Evolutionary conservation across 352 stramenopile species (phyloP).

Genomic region (Phytophthora foliorum): DNA sequence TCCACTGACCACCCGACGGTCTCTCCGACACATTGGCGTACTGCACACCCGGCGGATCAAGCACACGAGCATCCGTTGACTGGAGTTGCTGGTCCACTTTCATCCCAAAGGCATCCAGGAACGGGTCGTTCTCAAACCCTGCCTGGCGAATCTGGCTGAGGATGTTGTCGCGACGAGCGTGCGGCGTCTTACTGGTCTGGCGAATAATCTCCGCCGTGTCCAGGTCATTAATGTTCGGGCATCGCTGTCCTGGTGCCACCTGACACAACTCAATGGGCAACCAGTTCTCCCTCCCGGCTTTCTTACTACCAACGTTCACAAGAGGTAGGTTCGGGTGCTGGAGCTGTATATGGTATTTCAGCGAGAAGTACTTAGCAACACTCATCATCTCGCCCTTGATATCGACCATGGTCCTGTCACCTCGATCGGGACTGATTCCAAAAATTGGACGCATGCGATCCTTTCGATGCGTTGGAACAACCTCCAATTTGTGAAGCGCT

Average conservation of each 20-base stretch:
- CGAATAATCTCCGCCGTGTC: constrained; percentile 87
- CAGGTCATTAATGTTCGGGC: constrained; percentile 76
- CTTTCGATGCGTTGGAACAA: constrained; percentile 62
- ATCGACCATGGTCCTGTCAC: constrained; percentile 53
- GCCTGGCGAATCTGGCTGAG: constrained; percentile 63
- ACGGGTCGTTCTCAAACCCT: constrained; percentile 78
- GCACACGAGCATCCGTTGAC: constrained; percentile 49
- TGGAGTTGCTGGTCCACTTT: constrained; percentile 61
- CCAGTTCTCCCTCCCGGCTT: constrained; percentile 53
- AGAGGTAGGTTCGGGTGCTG: constrained; percentile 71
- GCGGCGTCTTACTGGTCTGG: constrained; percentile 57
- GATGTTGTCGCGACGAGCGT: constrained; percentile 52
- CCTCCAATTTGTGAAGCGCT: constrained; percentile 56
- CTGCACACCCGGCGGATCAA: constrained; percentile 67
- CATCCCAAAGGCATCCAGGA: constrained; percentile 66
- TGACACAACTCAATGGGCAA: constrained; percentile 87
- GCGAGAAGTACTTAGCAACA: constrained; percentile 64
- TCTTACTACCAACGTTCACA: constrained; percentile 74
- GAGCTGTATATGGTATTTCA: constrained; percentile 57
- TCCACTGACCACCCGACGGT: constrained; percentile 71
- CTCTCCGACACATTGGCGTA: constrained; percentile 71
- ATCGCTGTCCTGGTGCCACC: constrained; percentile 70
- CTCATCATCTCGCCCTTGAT: constrained; percentile 62
- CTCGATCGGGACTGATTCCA: constrained; percentile 53
- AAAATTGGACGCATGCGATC: constrained; percentile 65